These are phyloP conservation scores for Medakamo hakoo DNA, from an alignment of 139 green algal species.

Conservation along the genomic window DNA sequence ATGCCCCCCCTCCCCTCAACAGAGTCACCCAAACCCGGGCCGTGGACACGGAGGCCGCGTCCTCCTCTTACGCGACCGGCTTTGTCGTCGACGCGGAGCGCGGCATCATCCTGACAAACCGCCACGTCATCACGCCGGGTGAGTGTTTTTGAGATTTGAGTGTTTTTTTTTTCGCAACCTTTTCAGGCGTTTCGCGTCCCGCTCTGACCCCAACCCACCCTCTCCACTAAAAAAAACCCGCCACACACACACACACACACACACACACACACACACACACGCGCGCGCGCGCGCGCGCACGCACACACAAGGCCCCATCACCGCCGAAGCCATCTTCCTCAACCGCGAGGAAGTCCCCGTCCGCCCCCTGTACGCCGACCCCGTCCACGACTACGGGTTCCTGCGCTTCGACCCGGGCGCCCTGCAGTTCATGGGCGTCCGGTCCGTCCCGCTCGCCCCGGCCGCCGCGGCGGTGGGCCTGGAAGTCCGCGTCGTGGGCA, in stretches of 20 bases:
- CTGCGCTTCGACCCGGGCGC: conserved; percentile 55
- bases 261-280: background rate
- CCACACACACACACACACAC: background rate
- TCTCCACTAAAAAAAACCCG: too few species aligned
- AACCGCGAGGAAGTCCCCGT: conserved; percentile 67
- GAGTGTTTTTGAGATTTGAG: background rate
- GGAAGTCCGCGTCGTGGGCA: conserved; percentile 81
- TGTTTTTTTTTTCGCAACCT: too few species aligned
- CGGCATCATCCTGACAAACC: conserved; percentile 81
- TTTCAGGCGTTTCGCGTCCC: too few species aligned
- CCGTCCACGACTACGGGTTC: conserved; percentile 35
- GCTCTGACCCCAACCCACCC: background rate
- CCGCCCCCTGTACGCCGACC: conserved; percentile 23
- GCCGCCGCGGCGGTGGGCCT: conserved; percentile 62
- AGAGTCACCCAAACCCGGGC: conserved; percentile 49
- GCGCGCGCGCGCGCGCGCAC: too few species aligned
- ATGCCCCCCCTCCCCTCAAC: background rate
- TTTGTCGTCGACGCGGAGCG: conserved; percentile 73
- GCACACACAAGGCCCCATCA: conserved; percentile 37
- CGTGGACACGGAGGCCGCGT: conserved; percentile 71
- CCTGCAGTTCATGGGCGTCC: conserved; percentile 48
- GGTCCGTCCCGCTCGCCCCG: conserved; percentile 56
- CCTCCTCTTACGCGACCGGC: conserved; percentile 54
- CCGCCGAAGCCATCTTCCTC: conserved; percentile 81
- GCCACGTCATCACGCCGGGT: conserved; percentile 76